These are phyloP conservation scores for Agapanthus africanus DNA, from an alignment of 106 monocot species.

Conservation along the genomic window DNA sequence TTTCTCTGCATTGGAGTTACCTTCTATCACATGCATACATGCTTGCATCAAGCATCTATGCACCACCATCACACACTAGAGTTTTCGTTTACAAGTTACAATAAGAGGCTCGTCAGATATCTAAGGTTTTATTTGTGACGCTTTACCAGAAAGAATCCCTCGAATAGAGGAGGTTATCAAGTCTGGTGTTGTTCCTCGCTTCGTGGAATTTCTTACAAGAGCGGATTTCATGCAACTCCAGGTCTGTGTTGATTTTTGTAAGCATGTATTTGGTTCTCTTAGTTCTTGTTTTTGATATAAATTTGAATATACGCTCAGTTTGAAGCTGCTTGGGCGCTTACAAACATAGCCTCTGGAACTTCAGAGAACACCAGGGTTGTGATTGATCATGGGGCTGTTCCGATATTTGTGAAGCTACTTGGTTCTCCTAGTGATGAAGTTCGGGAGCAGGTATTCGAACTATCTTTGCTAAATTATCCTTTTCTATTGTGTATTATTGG, in stretches of 20 bases:
- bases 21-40: too few species aligned
- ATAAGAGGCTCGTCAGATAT: too few species aligned
- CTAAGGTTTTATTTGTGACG: too few species aligned
- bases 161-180: conserved; percentile 72
- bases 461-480: too few species aligned
- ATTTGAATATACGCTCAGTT: too few species aligned
- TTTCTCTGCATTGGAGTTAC: too few species aligned
- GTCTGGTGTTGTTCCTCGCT: conserved; percentile 62
- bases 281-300: neutral
- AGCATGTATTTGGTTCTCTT: conserved; percentile 1
- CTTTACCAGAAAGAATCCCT: conserved; percentile 61
- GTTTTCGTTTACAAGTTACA: too few species aligned
- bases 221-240: conserved; percentile 71
- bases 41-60: too few species aligned
- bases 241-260: conserved; percentile 16
- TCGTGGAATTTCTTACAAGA: conserved; percentile 59
- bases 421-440: conserved; percentile 50
- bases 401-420: conserved; percentile 55
- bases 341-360: conserved; percentile 56
- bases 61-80: too few species aligned
- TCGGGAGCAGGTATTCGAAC: conserved; percentile 50
- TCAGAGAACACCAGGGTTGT: conserved; percentile 60
- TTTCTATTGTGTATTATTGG: too few species aligned
- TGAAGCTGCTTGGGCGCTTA: conserved; percentile 60
- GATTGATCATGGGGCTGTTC: conserved; percentile 51